Base-by-base conservation (phyloP, 169 alveolate genomes). In the Neospora caninum region DNA sequence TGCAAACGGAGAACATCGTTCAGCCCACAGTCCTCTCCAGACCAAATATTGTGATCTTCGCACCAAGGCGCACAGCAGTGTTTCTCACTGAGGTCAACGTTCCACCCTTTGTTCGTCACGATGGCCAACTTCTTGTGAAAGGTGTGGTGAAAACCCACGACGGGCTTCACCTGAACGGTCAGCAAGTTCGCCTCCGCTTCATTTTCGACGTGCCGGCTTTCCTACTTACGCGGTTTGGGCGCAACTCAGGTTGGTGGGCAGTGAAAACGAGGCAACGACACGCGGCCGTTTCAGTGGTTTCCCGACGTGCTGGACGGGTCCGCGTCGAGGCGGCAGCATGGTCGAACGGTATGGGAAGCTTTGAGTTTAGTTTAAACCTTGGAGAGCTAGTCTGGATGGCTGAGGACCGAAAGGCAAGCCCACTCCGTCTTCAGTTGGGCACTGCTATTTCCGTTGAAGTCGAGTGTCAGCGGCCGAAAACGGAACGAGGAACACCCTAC, bases 191-290 rank as follows among this genome's bases (percentile, higher is more conserved):
- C 2, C 22, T 38, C 18, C 86, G 86, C n/a, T 78, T 78, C 86
- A 38, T 9, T 0, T 78, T 78, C 45, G 86, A 78, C 27, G 86
- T 78, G 86, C 86, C 86, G 86, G 45, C 86, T 20, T 78, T 78
- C n/a, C 49, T 78, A 6, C 86, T 43, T 2, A 38, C 42, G 45
- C 86, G 86, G 86, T n/a, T 78, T 1, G 45, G 86, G 39, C 27
- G 45, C 39, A 16, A n/a, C 9, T 10, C 86, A 2, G 27, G 86
- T 43, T 78, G 86, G 86, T 78, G 86, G 86, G 31, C 86, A 0
- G 45, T 78, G 39, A 78, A 78, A n/a, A 78, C 86, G 29, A 16
- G 22, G 42, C 86, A 78, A 43, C 22, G 9, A 9, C 45, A 13
- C 29, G n/a, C 45, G 86, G 1, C 22, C 13, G 42, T 22, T n/a